Percentiles rank a stretch among this genome's conserved stretches.
Evolutionary conservation across 129 eudicot species (phyloP).

Genomic region (sunflower (Helianthus annuus)): HanXRQr2.0-SUNRISE NC_035445.2:92853913-92854412

Average conservation of each 20-base stretch:
- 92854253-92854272: too few species aligned
- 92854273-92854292: too few species aligned
- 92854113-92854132: constrained; percentile 8
- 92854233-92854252: neutral
- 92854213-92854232: neutral
- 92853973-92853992: neutral
- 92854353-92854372: too few species aligned
- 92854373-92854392: too few species aligned
- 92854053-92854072: constrained; percentile 20
- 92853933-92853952: neutral
- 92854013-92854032: constrained; percentile 6
- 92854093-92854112: constrained; percentile 23
- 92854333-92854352: too few species aligned
- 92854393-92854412: too few species aligned
- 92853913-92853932: neutral
- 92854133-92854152: constrained; percentile 16
- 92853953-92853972: neutral
- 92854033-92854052: constrained; percentile 6
- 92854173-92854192: constrained; percentile 2
- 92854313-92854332: too few species aligned
- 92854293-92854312: too few species aligned
- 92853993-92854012: constrained; percentile 8
- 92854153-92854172: neutral
- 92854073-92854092: constrained; percentile 25
- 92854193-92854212: neutral